Conservation (phyloP, 108 stramenopile genomes). For the Skeletonema potamos region DNA sequence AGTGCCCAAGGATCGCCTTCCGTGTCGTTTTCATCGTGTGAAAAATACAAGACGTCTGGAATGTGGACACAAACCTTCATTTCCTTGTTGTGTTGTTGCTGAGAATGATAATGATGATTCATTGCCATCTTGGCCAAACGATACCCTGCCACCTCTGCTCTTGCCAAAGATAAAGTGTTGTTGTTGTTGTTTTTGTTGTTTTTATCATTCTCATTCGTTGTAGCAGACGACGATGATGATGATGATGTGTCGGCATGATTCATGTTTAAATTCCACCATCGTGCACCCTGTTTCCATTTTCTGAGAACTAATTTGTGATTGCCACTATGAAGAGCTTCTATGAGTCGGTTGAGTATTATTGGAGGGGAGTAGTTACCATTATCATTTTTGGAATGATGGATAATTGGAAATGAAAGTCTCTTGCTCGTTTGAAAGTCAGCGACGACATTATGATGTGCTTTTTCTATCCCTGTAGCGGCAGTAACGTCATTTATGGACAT, state of each 20-base stretch:
- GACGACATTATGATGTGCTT: neutral
- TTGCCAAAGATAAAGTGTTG: constrained; percentile 43
- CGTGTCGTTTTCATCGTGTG: constrained; percentile 17
- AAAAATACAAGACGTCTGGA: constrained; percentile 48
- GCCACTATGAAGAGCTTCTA: constrained; percentile 14
- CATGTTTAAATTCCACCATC: constrained; percentile 85
- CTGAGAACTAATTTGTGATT: constrained; percentile 54
- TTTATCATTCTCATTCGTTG: neutral
- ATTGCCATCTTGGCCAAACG: constrained; percentile 53
- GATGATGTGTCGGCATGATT: constrained; percentile 19
- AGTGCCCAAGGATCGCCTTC: constrained; percentile 33
- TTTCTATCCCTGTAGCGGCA: neutral
- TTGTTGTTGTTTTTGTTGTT: neutral
- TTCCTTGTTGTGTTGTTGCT: neutral
- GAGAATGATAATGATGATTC: constrained; percentile 7
- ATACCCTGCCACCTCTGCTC: constrained; percentile 72
- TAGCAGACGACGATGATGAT: neutral
- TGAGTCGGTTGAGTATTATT: constrained; percentile 5
- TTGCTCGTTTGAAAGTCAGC: neutral
- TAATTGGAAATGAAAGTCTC: constrained; percentile 15
- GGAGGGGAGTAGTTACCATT: neutral
- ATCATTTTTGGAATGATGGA: neutral
- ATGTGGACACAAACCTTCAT: neutral
- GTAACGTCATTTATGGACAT: constrained; percentile 1
- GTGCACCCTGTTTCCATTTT: constrained; percentile 68